These are phyloP conservation scores for Setaria viridis DNA, from an alignment of 202 grass and related monocot species.

Conservation along the genomic window DNA sequence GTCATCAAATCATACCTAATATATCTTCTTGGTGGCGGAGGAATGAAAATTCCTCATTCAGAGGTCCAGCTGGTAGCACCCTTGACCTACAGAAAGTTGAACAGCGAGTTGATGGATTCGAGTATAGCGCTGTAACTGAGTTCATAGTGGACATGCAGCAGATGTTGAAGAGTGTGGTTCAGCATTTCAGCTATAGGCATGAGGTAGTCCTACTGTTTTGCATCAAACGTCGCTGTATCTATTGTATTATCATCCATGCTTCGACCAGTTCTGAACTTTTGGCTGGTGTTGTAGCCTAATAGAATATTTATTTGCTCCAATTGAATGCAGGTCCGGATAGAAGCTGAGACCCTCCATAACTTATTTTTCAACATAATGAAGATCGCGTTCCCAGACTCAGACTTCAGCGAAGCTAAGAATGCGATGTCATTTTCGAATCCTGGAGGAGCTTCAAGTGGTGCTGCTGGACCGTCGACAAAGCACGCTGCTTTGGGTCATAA, in stretches of 20 bases:
- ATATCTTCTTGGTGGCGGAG: conserved; percentile 91
- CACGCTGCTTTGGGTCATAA: conserved; percentile 44
- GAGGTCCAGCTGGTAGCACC: conserved; percentile 59
- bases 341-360: conserved; percentile 81
- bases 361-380: conserved; percentile 99
- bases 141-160: conserved; percentile 93
- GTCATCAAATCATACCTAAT: conserved; percentile 77
- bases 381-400: conserved; percentile 95
- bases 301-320: conserved; percentile 35
- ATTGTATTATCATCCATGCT: not conserved
- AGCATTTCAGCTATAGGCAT: conserved; percentile 72
- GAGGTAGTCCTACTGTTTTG: conserved; percentile 44
- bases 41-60: conserved; percentile 79
- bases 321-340: conserved; percentile 67
- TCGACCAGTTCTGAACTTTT: not conserved
- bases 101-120: conserved; percentile 84
- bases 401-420: conserved; percentile 81
- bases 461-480: conserved; percentile 51
- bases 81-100: conserved; percentile 91
- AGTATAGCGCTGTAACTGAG: conserved; percentile 72
- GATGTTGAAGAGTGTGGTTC: conserved; percentile 93
- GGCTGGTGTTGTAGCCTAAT: not conserved
- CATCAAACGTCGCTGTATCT: conserved; percentile 12
- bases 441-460: conserved; percentile 39
- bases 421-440: conserved; percentile 64